Conservation (phyloP, 306 rosid species). For the peach (Prunus persica) region DNA sequence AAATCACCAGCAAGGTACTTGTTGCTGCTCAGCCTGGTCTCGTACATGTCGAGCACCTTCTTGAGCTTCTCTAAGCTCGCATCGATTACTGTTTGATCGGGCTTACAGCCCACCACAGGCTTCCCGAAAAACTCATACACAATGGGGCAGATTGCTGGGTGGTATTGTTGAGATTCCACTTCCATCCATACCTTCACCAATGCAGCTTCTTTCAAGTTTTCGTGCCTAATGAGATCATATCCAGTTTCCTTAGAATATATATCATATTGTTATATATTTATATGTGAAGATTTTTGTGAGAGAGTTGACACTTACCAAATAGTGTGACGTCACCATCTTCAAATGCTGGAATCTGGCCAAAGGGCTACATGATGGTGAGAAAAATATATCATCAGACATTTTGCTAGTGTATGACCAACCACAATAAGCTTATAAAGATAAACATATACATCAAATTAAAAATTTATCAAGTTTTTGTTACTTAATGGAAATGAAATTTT, state of each 20-base stretch:
- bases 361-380: conserved; percentile 43
- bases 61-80: conserved; percentile 46
- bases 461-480: no score
- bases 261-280: no score
- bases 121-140: conserved; percentile 50
- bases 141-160: conserved; percentile 52
- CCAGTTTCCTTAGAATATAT: conserved; percentile 34
- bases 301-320: conserved; percentile 46
- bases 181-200: conserved; percentile 66
- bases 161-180: conserved; percentile 63
- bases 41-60: conserved; percentile 64
- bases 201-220: conserved; percentile 41
- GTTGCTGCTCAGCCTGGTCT: conserved; percentile 45
- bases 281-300: not conserved
- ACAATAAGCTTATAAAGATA: not conserved
- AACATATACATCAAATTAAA: not conserved
- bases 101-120: conserved; percentile 41
- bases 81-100: conserved; percentile 57
- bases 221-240: conserved; percentile 47
- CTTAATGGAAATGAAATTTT: not conserved
- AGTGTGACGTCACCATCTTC: conserved; percentile 73
- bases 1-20: conserved; percentile 67
- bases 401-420: no score
- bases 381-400: not conserved
- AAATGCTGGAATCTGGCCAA: conserved; percentile 63